Base-by-base conservation (phyloP, 768 basidiomycete genomes). In the Pisolithus orientalis region DNA sequence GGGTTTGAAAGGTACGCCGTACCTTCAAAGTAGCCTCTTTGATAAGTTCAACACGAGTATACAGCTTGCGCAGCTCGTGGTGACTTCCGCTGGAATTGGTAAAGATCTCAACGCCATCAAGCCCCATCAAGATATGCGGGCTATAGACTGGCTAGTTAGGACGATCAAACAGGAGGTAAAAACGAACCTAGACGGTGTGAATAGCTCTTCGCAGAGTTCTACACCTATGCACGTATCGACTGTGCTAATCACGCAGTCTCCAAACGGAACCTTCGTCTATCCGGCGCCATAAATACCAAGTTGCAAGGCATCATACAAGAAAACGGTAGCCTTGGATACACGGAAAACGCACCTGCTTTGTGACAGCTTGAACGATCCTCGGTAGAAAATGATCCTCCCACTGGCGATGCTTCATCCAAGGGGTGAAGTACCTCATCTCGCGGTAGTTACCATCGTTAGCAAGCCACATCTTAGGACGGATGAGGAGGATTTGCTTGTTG, bases 381-480 rank as follows among this genome's bases (percentile, higher is more conserved):
- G 96, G 96, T 6, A 99, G 75, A 59, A 84, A 91, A 63, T 94
- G 91, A 46, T 96, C 91, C 66, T 98, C 96, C 70, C 82, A 86
- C 65, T 93, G 79, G 29, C 85, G 80, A 63, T 90, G 89, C 65
- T 94, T 95, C 63, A 74, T 72, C 95, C 96, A 99, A 0, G 96
- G 94, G 2, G 95, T 93, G 62, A 99, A 99, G 66, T 92, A 90
- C 13, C 88, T 73, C 61, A 87, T 72, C 65, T 86, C 84, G 27
- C 96, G 87, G 67, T 99, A 99, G 64, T 98, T 98, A 4, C 96
- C 96, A 61, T 96, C 93, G 64, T 98, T 98, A 1, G 96, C 96
- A 43, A 99, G 76, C 96, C 96, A 99, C 94, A 99, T 94, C 74
- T 98, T 99, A 0, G 96, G 96, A 24, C 96, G 84, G 57, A 99